Conservation (phyloP, 1,284 basidiomycete genomes). For the Fomitopsis betulina region DNA sequence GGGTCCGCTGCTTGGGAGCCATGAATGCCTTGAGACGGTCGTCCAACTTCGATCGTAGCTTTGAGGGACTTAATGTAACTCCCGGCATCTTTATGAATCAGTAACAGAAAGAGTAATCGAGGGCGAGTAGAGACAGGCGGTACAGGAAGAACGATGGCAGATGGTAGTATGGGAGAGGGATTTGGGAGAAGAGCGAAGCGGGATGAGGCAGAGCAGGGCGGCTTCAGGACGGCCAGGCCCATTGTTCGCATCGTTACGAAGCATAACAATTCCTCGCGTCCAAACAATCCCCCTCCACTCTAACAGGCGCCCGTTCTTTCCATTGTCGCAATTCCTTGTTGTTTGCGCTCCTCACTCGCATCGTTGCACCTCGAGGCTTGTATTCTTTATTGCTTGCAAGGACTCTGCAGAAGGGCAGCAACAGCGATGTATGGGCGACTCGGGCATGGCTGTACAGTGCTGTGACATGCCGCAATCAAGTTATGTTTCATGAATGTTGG, state of each 20-base stretch:
- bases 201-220: slow-evolving; percentile 2
- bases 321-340: neutral
- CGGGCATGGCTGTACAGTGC: too few relatives aligned
- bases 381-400: too few relatives aligned
- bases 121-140: neutral
- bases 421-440: too few relatives aligned
- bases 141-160: slow-evolving; percentile 1
- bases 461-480: too few relatives aligned
- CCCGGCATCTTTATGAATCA: slow-evolving; percentile 12
- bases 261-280: neutral
- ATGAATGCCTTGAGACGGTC: slow-evolving; percentile 14
- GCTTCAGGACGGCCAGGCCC: neutral
- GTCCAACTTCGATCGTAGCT: slow-evolving; percentile 20
- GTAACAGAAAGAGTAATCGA: slow-evolving; percentile 3
- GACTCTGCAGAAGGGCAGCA: too few relatives aligned
- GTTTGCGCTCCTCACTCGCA: neutral
- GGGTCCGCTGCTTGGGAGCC: slow-evolving; percentile 4
- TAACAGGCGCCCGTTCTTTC: neutral
- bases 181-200: neutral
- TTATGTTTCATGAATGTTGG: neutral
- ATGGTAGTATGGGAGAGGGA: slow-evolving; percentile 4
- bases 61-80: slow-evolving; percentile 7
- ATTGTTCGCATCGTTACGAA: slow-evolving; percentile 9
- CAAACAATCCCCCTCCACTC: neutral
- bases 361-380: too few relatives aligned